These are phyloP conservation scores for Pythium graminicola DNA, from an alignment of 352 stramenopile genomes.

Conservation along the genomic window DNA sequence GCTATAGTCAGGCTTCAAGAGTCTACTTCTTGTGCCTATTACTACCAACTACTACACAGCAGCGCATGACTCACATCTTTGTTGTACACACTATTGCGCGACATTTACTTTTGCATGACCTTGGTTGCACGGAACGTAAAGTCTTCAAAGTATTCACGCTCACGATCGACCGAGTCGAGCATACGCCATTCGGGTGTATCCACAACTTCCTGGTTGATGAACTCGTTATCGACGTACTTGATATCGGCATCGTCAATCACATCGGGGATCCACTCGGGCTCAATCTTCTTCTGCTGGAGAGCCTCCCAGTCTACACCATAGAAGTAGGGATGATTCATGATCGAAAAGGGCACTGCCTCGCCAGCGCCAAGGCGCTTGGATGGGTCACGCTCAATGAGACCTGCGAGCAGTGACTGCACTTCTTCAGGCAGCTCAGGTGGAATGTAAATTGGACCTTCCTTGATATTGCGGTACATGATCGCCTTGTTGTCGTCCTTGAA, in stretches of 20 bases:
- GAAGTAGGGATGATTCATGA: conserved; percentile 89
- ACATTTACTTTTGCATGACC: conserved; percentile 59
- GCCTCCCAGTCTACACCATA: conserved; percentile 81
- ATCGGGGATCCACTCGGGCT: conserved; percentile 76
- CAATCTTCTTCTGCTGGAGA: conserved; percentile 69
- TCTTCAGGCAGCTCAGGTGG: conserved; percentile 64
- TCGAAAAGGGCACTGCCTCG: conserved; percentile 75
- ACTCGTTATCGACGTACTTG: conserved; percentile 87
- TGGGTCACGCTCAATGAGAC: conserved; percentile 73
- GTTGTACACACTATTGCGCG: background rate
- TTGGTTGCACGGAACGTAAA: conserved; percentile 78
- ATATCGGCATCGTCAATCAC: conserved; percentile 77
- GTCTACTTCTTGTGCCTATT: background rate
- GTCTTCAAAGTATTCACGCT: conserved; percentile 79
- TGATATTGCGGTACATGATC: conserved; percentile 91
- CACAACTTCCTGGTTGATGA: conserved; percentile 79
- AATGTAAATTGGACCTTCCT: conserved; percentile 75
- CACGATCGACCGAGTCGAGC: conserved; percentile 81
- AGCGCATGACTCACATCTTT: conserved; percentile 7
- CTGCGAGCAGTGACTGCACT: conserved; percentile 63
- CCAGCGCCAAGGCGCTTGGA: conserved; percentile 66
- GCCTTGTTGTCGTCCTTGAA: conserved; percentile 90
- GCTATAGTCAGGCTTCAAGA: too few relatives aligned
- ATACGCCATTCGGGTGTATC: conserved; percentile 86
- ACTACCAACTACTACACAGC: conserved; percentile 12